Percentiles rank a stretch among this genome's conserved stretches.
phyloP scores from a whole-genome alignment of 108 stramenopile species.

The Nannochloropsis oceanica region DNA sequence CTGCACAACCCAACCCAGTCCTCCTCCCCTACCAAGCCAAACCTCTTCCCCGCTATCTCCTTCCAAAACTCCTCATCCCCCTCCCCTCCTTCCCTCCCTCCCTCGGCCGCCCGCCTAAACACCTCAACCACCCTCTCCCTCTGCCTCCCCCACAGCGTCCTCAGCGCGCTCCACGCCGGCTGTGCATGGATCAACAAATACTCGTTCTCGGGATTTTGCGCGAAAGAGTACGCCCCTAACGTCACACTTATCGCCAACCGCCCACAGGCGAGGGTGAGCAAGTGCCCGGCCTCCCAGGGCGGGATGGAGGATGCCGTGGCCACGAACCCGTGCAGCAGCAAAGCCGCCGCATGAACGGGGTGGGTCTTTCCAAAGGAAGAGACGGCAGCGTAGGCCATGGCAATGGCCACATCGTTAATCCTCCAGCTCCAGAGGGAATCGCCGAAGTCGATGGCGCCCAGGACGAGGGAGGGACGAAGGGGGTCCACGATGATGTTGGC shows the following conservation, averaged over 20 bases:
- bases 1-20: background rate
- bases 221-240: slow-evolving; percentile 18
- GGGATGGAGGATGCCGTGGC: slow-evolving; percentile 1
- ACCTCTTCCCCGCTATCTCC: background rate
- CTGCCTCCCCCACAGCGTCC: slow-evolving; percentile 1
- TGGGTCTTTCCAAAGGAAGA: background rate
- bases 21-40: background rate
- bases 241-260: slow-evolving; percentile 13
- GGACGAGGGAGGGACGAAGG: background rate
- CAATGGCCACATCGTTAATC: slow-evolving; percentile 37
- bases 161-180: slow-evolving; percentile 20
- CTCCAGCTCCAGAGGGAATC: slow-evolving; percentile 26
- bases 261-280: slow-evolving; percentile 29
- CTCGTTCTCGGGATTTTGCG: slow-evolving; percentile 10
- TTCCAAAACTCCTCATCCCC: background rate
- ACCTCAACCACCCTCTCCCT: background rate
- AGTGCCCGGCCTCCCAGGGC: slow-evolving; percentile 12
- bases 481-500: slow-evolving; percentile 31
- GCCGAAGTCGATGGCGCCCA: slow-evolving; percentile 36
- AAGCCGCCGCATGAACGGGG: slow-evolving; percentile 20
- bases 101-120: background rate
- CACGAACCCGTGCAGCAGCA: slow-evolving; percentile 9
- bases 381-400: slow-evolving; percentile 35
- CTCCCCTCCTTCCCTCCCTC: background rate
- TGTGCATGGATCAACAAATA: slow-evolving; percentile 19